Conservation (phyloP, 2,329 filamentous ascomycete genomes). For the Pleoardoris graminearum region DNA sequence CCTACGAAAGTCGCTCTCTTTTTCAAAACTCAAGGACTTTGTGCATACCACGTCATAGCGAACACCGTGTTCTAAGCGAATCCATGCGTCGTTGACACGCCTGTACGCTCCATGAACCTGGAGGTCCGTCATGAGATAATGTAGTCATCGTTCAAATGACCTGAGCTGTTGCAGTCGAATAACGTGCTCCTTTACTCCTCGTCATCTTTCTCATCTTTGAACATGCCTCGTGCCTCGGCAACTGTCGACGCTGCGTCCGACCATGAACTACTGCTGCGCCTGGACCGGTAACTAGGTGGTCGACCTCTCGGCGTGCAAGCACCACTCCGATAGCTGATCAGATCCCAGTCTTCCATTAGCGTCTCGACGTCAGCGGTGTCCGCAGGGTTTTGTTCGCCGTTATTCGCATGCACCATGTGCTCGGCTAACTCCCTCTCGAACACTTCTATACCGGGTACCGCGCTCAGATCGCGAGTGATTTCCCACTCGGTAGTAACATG, state of each 20-base stretch:
- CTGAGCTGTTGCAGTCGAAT: no score
- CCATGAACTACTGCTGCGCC: slow-evolving; percentile 1
- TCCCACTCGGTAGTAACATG: neutral
- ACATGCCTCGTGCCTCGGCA: neutral
- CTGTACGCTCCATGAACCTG: no score
- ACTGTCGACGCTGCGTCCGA: slow-evolving; percentile 1
- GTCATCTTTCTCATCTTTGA: neutral
- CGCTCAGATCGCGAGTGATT: slow-evolving; percentile 10
- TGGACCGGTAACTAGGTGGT: neutral
- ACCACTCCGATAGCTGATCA: slow-evolving; percentile 16
- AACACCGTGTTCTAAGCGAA: no score
- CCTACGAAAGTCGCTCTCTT: no score
- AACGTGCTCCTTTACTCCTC: no score
- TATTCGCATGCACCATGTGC: neutral
- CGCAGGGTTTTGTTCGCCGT: neutral
- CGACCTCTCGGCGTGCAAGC: slow-evolving; percentile 5
- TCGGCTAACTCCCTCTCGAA: slow-evolving; percentile 18
- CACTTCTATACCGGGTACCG: slow-evolving; percentile 12
- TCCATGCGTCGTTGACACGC: no score
- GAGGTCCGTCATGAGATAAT: no score
- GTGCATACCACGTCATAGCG: no score
- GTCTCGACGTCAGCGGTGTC: neutral
- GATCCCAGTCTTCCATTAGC: slow-evolving; percentile 16
- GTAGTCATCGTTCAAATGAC: no score
- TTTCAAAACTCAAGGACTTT: no score